Evolutionary conservation across 352 stramenopile genomes (phyloP), one percentile per base, ranked within the genome.

Genomic region (Phytopythium mirpurense): DNA sequence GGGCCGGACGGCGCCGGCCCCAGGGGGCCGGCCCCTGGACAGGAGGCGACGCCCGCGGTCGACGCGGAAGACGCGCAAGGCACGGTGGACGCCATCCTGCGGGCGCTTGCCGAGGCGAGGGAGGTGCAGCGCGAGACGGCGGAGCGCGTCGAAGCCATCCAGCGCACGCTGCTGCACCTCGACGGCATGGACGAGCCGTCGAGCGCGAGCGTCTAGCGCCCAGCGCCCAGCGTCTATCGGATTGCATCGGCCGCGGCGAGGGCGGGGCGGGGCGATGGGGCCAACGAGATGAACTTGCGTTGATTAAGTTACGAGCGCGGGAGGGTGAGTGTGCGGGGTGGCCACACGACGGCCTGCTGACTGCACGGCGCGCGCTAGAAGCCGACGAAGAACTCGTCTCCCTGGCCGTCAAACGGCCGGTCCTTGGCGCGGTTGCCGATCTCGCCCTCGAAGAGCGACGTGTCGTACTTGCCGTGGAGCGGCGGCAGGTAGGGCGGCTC

Each of bases 391-490:
- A 74, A 81, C 38, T 86, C 70, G 56, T 87, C 63, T 42, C 72
- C 79, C n/a, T 70, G 67, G 11, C 79, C 77, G 36, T 92, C 67
- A 48, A 87, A 87, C n/a, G 74, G 60, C 36, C 74, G 69, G 58
- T 91, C 78, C 53, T 83, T 85, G 49, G 66, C 70, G 42, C 77
- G 72, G 56, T 87, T 82, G 48, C 74, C 75, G 54, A 86, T 83
- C 54, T 92, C 74, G 37, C 73, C 77, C 60, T 90, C 81, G 43
- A 88, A 91, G 8, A 89, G 65, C 12, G 78, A 91, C 44, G 83
- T 88, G 54, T 91, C 81, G 50, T 83, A 86, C 58, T 68, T 74
- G 49, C 66, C 63, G n/a, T 47, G 74, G 34, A 91, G 62, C 2
- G 74, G 76, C 21, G 81, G 78, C 19, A 90, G 50, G 57, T 88